A percentile compares a stretch with the other conserved stretches of the same genome.
Conservation (phyloP, 192 early-diverging fungal species). For the Coemansia sp. region DNA sequence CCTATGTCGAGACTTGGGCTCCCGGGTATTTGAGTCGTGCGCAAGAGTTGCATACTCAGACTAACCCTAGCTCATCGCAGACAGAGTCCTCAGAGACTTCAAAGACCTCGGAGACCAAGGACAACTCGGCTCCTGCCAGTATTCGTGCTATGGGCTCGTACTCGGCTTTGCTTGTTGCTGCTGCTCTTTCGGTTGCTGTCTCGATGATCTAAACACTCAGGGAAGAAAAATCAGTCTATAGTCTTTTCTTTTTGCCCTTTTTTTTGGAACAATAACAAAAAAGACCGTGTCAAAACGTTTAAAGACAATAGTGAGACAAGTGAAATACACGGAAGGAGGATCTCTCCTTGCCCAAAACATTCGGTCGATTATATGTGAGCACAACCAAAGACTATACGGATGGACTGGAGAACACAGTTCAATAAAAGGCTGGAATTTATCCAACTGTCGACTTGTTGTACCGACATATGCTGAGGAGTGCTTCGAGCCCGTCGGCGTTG, state of each 20-base stretch:
- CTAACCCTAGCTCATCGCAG: background rate
- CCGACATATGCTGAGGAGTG: conserved; percentile 5
- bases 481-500: conserved; percentile 27
- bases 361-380: too few relatives aligned
- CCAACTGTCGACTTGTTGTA: conserved; percentile 18
- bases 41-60: background rate
- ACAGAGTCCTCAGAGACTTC: background rate
- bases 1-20: conserved; percentile 23
- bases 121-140: background rate
- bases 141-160: background rate
- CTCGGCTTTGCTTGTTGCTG: background rate
- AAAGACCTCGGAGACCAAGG: conserved; percentile 5
- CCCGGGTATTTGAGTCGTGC: conserved; percentile 25
- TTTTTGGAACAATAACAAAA: background rate
- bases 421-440: too few relatives aligned
- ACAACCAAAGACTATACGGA: too few relatives aligned
- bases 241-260: background rate
- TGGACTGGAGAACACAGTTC: too few relatives aligned
- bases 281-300: too few relatives aligned
- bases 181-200: background rate
- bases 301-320: too few relatives aligned
- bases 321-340: too few relatives aligned
- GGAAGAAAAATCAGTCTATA: background rate
- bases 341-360: too few relatives aligned
- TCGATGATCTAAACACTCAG: background rate